A percentile compares a stretch with the other conserved stretches of the same genome.
Evolutionary conservation across 805 yeast species (phyloP).

Genomic region (Scheffersomyces ergatensis): DNA sequence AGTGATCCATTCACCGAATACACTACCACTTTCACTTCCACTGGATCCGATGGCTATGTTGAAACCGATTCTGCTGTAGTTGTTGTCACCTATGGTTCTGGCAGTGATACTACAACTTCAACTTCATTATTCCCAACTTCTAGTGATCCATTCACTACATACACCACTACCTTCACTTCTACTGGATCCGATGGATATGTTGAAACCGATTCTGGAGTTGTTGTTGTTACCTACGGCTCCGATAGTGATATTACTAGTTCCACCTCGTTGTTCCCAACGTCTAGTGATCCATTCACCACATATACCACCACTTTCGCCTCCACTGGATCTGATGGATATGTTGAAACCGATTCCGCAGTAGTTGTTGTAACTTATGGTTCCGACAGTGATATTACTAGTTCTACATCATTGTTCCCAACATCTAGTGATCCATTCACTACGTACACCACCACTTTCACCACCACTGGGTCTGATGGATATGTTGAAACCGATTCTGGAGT

Average conservation of each 20-base stretch:
- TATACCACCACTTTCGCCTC: neutral
- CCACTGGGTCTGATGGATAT: neutral
- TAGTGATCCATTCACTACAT: neutral
- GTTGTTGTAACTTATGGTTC: neutral
- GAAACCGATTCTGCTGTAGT: neutral
- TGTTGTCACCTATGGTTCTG: neutral
- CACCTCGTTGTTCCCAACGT: neutral
- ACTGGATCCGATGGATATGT: neutral
- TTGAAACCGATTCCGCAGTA: neutral
- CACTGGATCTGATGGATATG: neutral
- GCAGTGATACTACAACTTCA: neutral
- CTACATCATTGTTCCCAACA: neutral
- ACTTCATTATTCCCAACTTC: neutral
- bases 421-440: neutral
- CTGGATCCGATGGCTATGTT: neutral
- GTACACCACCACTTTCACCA: neutral
- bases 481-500: neutral
- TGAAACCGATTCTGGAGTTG: neutral
- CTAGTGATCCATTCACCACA: neutral
- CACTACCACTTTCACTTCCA: neutral
- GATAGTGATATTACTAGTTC: neutral
- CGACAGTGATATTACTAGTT: neutral
- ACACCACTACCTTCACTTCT: neutral
- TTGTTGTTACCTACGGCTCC: neutral
- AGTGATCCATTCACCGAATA: neutral